These are phyloP conservation scores for Kazachstania psychrophila DNA, from an alignment of 805 yeast genomes.

Conservation along the genomic window DNA sequence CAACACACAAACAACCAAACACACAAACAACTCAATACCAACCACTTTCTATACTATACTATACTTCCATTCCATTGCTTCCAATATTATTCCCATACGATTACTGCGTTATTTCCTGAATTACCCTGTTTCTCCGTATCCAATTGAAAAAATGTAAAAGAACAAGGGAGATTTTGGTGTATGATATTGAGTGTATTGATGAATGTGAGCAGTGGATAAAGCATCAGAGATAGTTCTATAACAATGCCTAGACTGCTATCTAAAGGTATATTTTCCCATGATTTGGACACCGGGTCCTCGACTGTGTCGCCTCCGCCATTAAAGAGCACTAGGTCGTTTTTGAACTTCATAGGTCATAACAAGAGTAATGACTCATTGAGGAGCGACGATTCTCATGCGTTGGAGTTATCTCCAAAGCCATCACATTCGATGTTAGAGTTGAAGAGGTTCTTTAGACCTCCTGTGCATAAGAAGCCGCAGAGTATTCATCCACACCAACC, in stretches of 20 bases:
- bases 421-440: conserved; percentile 52
- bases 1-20: too few relatives aligned
- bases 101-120: too few relatives aligned
- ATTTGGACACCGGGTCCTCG: too few relatives aligned
- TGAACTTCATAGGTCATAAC: conserved; percentile 20
- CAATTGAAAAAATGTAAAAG: too few relatives aligned
- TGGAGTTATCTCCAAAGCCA: conserved; percentile 12
- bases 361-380: conserved; percentile 21
- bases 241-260: conserved; percentile 23
- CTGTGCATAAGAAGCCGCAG: neutral
- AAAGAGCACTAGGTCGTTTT: conserved; percentile 18
- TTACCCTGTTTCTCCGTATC: too few relatives aligned
- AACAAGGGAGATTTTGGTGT: too few relatives aligned
- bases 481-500: conserved; percentile 6
- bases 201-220: too few relatives aligned
- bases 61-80: too few relatives aligned
- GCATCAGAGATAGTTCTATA: neutral
- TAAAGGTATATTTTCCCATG: conserved; percentile 20
- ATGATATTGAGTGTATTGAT: too few relatives aligned
- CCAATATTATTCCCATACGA: too few relatives aligned
- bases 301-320: conserved; percentile 5
- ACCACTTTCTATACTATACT: too few relatives aligned
- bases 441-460: conserved; percentile 59
- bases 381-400: conserved; percentile 18
- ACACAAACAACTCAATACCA: too few relatives aligned